Percentiles rank a stretch among this genome's conserved stretches.
Evolutionary conservation across 129 eudicot genomes (phyloP).

Genomic region (Arctium minus): DNA sequence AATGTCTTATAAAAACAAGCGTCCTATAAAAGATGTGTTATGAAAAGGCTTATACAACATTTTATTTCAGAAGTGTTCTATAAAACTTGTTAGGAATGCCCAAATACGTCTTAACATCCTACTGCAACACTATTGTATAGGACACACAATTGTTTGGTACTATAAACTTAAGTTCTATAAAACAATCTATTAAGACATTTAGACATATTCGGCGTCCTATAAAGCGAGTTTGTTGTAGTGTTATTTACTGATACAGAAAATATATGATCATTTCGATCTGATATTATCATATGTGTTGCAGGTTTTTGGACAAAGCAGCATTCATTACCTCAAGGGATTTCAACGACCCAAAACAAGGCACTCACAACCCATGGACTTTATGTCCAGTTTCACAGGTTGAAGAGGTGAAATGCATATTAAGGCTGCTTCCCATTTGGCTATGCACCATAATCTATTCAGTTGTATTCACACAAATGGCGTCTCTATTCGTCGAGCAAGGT

Average conservation of each 20-base stretch:
- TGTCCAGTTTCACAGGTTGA: slow-evolving; percentile 88
- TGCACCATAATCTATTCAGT: slow-evolving; percentile 91
- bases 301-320: slow-evolving; percentile 93
- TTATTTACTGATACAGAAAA: not conserved
- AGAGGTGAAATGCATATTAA: slow-evolving; percentile 87
- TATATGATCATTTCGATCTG: not conserved
- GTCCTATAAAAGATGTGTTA: no score
- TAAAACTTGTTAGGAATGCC: not conserved
- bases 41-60: no score
- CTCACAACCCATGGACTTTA: slow-evolving; percentile 63
- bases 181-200: not conserved
- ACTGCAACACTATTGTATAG: no score
- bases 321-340: slow-evolving; percentile 57
- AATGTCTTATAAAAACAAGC: no score
- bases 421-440: slow-evolving; percentile 90
- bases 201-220: not conserved
- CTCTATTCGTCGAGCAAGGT: slow-evolving; percentile 94
- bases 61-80: no score
- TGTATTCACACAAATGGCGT: slow-evolving; percentile 93
- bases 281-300: slow-evolving; percentile 13
- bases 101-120: not conserved
- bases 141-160: not conserved
- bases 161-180: not conserved
- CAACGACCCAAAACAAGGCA: slow-evolving; percentile 30
- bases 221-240: not conserved